Evolutionary conservation across 2,329 filamentous ascomycete genomes (phyloP).

Genomic region (Claviceps arundinis): DNA sequence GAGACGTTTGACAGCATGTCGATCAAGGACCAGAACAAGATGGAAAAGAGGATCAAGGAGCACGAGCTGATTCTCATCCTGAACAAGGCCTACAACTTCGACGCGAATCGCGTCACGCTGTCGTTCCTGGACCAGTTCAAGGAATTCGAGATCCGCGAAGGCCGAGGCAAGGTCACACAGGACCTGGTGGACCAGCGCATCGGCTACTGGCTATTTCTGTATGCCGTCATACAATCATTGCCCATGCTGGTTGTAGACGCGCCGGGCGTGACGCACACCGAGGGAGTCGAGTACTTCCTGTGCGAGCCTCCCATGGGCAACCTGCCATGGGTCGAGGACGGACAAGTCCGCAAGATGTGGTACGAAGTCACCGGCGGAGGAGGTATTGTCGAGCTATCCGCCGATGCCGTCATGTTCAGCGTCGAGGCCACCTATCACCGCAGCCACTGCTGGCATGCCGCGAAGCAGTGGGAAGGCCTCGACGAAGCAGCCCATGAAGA

Average conservation of each 20-base stretch:
- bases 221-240: conserved; percentile 62
- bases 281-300: conserved; percentile 70
- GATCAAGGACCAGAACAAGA: conserved; percentile 60
- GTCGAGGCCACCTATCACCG: conserved; percentile 48
- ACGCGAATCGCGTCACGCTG: conserved; percentile 43
- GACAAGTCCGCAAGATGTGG: conserved; percentile 54
- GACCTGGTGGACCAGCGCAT: conserved; percentile 59
- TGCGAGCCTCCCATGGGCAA: conserved; percentile 62
- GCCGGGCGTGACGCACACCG: conserved; percentile 51
- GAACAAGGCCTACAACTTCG: conserved; percentile 70
- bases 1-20: conserved; percentile 52
- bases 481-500: conserved; percentile 13
- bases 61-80: conserved; percentile 66
- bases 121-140: conserved; percentile 59
- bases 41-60: conserved; percentile 59
- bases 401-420: conserved; percentile 47
- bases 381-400: conserved; percentile 42
- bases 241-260: conserved; percentile 69
- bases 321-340: conserved; percentile 58
- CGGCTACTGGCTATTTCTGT: conserved; percentile 73
- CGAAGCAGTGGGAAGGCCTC: conserved; percentile 34
- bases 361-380: conserved; percentile 57
- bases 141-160: conserved; percentile 57
- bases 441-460: conserved; percentile 42
- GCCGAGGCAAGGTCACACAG: conserved; percentile 47